Evolutionary conservation across 1,284 basidiomycete species (phyloP).

Genomic region (Apiotrichum domesticum): DNA sequence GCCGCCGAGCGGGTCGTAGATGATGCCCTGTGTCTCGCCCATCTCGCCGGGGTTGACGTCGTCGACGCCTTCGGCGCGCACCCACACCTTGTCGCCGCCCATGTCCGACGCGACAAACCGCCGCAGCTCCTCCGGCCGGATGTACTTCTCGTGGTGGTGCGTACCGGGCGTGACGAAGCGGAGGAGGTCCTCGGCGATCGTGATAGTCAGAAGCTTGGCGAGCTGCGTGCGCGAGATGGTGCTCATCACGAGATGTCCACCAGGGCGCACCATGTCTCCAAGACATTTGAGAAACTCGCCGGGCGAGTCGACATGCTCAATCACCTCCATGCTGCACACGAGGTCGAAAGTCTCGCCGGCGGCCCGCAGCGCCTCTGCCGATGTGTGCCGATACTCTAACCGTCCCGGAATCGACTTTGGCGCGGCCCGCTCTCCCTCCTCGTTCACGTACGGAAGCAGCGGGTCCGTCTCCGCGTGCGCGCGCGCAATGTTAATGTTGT

Average conservation of each 20-base stretch:
- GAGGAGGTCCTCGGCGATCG: constrained; percentile 79
- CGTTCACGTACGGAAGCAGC: constrained; percentile 58
- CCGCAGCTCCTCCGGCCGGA: constrained; percentile 83
- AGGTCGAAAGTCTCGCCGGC: constrained; percentile 66
- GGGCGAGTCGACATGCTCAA: constrained; percentile 96
- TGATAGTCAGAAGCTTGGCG: constrained; percentile 81
- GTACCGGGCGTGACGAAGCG: constrained; percentile 82
- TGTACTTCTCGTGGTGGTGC: constrained; percentile 84
- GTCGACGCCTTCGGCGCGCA: constrained; percentile 42
- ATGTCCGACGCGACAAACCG: constrained; percentile 66
- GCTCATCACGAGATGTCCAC: constrained; percentile 89
- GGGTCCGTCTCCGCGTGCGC: constrained; percentile 78
- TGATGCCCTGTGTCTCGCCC: constrained; percentile 73
- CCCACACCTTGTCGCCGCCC: constrained; percentile 46
- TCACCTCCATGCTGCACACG: constrained; percentile 95
- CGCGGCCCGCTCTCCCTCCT: constrained; percentile 77
- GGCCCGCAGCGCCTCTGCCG: constrained; percentile 66
- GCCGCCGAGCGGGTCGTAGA: constrained; percentile 71
- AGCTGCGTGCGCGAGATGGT: constrained; percentile 94
- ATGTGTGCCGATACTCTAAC: constrained; percentile 65
- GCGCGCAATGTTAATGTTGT: constrained; percentile 80
- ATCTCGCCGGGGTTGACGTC: constrained; percentile 56
- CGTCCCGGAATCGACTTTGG: constrained; percentile 58
- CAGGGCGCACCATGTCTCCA: constrained; percentile 79
- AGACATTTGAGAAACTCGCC: constrained; percentile 73